phyloP scores from a whole-genome alignment of 257 asterid species.

The Apocynum venetum region DNA sequence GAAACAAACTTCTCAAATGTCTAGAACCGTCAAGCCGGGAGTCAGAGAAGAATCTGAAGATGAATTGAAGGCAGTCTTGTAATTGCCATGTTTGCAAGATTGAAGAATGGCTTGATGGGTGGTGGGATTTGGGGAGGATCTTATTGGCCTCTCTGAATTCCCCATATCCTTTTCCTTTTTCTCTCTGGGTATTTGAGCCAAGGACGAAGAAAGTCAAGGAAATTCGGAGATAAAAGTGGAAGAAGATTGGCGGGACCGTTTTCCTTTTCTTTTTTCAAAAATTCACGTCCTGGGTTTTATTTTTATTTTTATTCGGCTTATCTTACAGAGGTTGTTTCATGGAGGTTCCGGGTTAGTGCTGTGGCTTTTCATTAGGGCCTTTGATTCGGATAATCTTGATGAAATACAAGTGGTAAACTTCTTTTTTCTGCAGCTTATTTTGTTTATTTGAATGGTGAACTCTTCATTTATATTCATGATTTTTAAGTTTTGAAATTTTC shows the following conservation, averaged over 20 bases:
- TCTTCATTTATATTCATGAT: not conserved
- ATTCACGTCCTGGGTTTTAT: conserved; percentile 4
- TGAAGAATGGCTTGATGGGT: conserved; percentile 55
- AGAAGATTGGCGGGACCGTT: conserved; percentile 4
- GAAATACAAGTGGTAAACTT: conserved; percentile 20
- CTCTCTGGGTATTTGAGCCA: not conserved
- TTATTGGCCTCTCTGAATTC: conserved; percentile 73
- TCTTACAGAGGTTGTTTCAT: not conserved
- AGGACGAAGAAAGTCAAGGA: conserved; percentile 6
- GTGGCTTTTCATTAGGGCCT: conserved; percentile 4
- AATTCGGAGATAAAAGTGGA: not conserved
- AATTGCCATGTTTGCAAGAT: conserved; percentile 48
- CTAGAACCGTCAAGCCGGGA: conserved; percentile 7
- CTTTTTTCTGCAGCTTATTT: not conserved
- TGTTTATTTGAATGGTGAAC: not conserved
- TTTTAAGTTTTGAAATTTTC: not conserved
- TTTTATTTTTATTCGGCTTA: not conserved
- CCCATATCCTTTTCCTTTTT: conserved; percentile 24
- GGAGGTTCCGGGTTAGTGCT: conserved; percentile 4
- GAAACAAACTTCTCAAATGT: conserved; percentile 13
- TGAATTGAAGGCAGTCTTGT: conserved; percentile 10
- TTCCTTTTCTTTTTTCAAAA: not conserved
- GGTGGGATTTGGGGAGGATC: conserved; percentile 80
- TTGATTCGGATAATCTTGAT: conserved; percentile 10
- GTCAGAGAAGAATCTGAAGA: conserved; percentile 1